Percentiles rank a stretch among this genome's conserved stretches.
Conservation (phyloP, 2,329 filamentous ascomycete species). For the Ceratocystis colombiana region DNA sequence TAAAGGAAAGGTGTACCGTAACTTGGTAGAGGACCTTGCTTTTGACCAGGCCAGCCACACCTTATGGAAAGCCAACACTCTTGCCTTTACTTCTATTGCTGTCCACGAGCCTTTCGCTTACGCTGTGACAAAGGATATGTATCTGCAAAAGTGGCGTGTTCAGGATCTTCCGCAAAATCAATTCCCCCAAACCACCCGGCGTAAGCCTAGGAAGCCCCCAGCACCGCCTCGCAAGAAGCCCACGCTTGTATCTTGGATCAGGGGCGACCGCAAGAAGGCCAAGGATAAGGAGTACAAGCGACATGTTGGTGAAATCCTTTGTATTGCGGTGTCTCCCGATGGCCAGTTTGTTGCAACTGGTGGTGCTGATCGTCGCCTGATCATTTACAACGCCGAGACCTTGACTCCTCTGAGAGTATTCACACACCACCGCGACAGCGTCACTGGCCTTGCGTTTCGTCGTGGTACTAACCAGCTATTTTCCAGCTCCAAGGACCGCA, state of each 20-base stretch:
- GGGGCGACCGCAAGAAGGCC: constrained; percentile 50
- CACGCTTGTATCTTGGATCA: constrained; percentile 51
- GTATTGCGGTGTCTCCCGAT: constrained; percentile 76
- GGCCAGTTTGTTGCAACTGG: constrained; percentile 88
- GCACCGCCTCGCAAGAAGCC: constrained; percentile 53
- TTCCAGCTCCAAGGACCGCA: constrained; percentile 80
- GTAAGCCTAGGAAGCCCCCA: constrained; percentile 48
- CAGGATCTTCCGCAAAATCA: constrained; percentile 54
- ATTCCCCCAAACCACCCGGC: constrained; percentile 48
- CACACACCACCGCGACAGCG: constrained; percentile 79
- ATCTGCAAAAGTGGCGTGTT: constrained; percentile 81
- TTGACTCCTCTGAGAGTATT: constrained; percentile 74
- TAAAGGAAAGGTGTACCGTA: constrained; percentile 80
- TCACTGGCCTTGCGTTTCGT: constrained; percentile 77
- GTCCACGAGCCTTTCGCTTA: constrained; percentile 72
- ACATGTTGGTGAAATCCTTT: constrained; percentile 70
- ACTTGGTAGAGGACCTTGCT: constrained; percentile 62
- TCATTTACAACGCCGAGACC: constrained; percentile 76
- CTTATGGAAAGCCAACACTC: constrained; percentile 68
- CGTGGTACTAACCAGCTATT: constrained; percentile 85
- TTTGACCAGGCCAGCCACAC: constrained; percentile 58
- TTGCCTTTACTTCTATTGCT: constrained; percentile 68
- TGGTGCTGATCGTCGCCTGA: constrained; percentile 70
- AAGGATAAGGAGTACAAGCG: constrained; percentile 60
- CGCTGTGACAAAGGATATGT: constrained; percentile 76